These are phyloP conservation scores for Fusarium tricinctum DNA, from an alignment of 2,329 filamentous ascomycete species.

Conservation along the genomic window DNA sequence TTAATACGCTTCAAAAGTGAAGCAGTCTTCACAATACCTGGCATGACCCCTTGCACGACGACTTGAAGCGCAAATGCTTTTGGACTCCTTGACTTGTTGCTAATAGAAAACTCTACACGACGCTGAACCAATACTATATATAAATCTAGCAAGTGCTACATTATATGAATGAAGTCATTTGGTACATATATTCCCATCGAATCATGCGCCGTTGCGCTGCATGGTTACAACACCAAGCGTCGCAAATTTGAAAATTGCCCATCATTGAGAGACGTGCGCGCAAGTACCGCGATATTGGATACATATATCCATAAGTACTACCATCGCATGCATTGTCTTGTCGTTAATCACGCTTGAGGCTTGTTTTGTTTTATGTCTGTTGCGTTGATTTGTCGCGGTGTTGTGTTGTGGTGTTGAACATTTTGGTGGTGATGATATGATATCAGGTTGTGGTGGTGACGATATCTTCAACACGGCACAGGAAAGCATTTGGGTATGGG, in stretches of 20 bases:
- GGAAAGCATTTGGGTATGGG: constrained; percentile 1
- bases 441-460: constrained; percentile 7
- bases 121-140: background rate
- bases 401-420: background rate
- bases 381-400: background rate
- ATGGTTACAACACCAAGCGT: background rate
- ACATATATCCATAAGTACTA: constrained; percentile 1
- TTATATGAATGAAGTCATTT: background rate
- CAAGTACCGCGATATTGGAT: background rate
- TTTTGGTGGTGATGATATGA: constrained; percentile 3
- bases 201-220: background rate
- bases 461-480: constrained; percentile 13
- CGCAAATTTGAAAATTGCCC: background rate
- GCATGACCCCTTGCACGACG: background rate
- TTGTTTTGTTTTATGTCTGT: background rate
- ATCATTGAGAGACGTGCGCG: background rate
- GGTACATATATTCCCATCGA: background rate
- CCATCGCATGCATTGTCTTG: constrained; percentile 10
- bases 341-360: background rate
- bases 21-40: background rate
- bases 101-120: background rate
- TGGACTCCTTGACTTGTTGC: no score
- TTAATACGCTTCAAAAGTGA: constrained; percentile 4
- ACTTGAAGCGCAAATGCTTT: background rate
- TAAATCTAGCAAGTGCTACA: constrained; percentile 20